Percentiles rank a stretch among this genome's conserved stretches.
phyloP scores from a whole-genome alignment of 495 filamentous ascomycete genomes.

The Trichoderma asperelloides region DNA sequence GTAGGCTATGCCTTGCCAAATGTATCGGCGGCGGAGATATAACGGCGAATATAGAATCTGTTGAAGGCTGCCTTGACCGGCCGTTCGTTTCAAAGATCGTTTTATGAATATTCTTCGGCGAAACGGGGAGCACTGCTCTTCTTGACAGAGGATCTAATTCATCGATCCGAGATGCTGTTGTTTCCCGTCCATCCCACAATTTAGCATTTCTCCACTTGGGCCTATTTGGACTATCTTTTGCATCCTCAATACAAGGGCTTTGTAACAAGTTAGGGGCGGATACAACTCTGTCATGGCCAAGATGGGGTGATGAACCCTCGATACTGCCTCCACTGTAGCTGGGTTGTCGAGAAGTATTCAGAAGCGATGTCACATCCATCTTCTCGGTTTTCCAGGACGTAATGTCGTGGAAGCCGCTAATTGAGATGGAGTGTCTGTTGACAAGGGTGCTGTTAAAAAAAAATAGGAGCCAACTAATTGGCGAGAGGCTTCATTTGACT shows the following conservation, averaged over 20 bases:
- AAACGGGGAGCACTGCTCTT: background rate
- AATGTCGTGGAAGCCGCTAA: background rate
- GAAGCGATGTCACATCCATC: constrained; percentile 28
- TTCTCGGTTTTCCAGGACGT: background rate
- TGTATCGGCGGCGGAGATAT: background rate
- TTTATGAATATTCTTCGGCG: background rate
- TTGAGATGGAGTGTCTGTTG: background rate
- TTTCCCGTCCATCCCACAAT: background rate
- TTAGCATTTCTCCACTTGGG: background rate
- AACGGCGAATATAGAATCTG: background rate
- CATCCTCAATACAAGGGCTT: background rate
- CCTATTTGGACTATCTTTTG: background rate
- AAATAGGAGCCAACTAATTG: background rate
- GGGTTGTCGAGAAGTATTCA: constrained; percentile 18
- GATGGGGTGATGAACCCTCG: background rate
- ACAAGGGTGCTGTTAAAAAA: background rate
- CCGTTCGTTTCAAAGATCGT: background rate
- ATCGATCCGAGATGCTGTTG: background rate
- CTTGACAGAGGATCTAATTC: background rate
- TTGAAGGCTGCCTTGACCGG: background rate
- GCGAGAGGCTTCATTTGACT: background rate
- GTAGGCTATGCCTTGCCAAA: background rate
- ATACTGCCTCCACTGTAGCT: background rate
- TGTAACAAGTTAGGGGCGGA: background rate
- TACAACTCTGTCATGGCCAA: background rate